phyloP scores from a whole-genome alignment of 2,329 filamentous ascomycete genomes.

The Fusarium agapanthi region DNA sequence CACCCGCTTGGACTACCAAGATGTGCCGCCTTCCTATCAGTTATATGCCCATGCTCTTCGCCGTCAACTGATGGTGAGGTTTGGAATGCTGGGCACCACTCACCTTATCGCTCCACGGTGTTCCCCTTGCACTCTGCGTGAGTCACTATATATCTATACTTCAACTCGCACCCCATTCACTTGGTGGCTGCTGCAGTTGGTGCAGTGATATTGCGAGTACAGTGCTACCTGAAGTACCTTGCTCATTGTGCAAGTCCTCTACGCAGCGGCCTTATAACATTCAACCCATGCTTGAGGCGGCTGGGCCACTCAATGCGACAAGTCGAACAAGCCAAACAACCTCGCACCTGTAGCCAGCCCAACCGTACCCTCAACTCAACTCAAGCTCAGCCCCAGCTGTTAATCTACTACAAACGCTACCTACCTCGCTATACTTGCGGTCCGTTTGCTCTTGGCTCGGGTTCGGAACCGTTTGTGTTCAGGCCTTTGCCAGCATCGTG shows the following conservation, averaged over 20 bases:
- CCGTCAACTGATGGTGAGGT: conserved; percentile 28
- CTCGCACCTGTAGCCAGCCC: conserved; percentile 24
- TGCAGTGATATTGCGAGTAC: conserved; percentile 19
- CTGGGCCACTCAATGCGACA: conserved; percentile 39
- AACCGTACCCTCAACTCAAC: conserved; percentile 10
- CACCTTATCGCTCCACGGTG: conserved; percentile 37
- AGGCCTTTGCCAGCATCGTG: conserved; percentile 25
- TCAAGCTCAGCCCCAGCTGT: conserved; percentile 4
- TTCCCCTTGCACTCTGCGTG: conserved; percentile 40
- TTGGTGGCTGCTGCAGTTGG: conserved; percentile 36
- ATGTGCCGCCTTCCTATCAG: conserved; percentile 33
- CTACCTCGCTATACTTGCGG: background rate
- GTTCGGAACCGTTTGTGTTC: conserved; percentile 27
- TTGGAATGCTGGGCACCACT: conserved; percentile 41
- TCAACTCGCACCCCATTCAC: conserved; percentile 38
- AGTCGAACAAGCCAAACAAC: conserved; percentile 27
- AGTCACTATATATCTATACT: conserved; percentile 40
- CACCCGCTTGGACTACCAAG: conserved; percentile 27
- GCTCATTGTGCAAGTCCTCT: conserved; percentile 26
- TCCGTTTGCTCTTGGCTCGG: conserved; percentile 31
- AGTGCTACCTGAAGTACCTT: background rate
- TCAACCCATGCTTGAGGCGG: conserved; percentile 36
- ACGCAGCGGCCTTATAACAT: conserved; percentile 30
- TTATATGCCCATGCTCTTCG: conserved; percentile 33
- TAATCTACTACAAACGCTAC: conserved; percentile 7